Percentiles rank a stretch among this genome's conserved stretches.
Evolutionary conservation across 441 rosid species (phyloP).

Genomic region (Erodium chrysanthum): DNA sequence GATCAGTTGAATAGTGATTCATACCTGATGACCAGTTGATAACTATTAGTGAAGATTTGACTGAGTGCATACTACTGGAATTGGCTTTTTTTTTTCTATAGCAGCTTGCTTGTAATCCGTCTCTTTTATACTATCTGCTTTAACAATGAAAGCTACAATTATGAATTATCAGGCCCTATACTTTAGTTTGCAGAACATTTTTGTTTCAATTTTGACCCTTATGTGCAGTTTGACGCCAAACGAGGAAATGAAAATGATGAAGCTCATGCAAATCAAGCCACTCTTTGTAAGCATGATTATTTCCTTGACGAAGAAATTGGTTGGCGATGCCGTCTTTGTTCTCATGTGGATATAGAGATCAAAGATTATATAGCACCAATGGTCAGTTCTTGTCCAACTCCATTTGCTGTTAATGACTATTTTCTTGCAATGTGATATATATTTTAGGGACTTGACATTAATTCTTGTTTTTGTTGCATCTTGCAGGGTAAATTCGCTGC

Average conservation of each 20-base stretch:
- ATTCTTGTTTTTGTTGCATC: background rate
- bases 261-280: background rate
- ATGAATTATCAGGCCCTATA: background rate
- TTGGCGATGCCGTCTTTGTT: constrained; percentile 41
- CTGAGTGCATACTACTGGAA: background rate
- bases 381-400: constrained; percentile 29
- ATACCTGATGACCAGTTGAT: background rate
- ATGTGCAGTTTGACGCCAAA: background rate
- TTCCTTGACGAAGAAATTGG: constrained; percentile 62
- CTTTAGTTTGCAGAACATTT: background rate
- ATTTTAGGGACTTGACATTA: background rate
- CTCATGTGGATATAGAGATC: constrained; percentile 39
- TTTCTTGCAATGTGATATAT: background rate
- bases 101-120: background rate
- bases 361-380: constrained; percentile 34
- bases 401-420: background rate
- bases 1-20: background rate
- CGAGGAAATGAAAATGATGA: background rate
- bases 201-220: background rate
- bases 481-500: background rate
- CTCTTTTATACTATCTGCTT: background rate
- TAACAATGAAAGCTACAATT: background rate
- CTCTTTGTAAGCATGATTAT: constrained; percentile 27
- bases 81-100: background rate
- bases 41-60: background rate